Conservation (phyloP, 495 filamentous ascomycete species). For the Talaromyces proteolyticus region DNA sequence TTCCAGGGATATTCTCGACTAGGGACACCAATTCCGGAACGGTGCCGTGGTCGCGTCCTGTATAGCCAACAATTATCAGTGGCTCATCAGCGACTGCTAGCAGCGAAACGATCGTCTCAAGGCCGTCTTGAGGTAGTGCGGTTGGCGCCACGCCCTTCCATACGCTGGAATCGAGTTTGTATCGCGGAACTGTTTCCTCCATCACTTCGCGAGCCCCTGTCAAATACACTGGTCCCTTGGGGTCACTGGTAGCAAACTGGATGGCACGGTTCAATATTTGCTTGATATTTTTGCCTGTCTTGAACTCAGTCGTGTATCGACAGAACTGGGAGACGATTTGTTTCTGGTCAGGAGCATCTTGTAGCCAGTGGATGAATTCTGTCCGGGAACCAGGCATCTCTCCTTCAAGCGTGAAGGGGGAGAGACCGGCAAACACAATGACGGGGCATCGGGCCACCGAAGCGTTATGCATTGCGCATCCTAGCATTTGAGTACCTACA, state of each 20-base stretch:
- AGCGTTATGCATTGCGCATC: slow-evolving; percentile 88
- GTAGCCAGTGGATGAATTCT: slow-evolving; percentile 97
- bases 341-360: slow-evolving; percentile 93
- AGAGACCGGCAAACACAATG: slow-evolving; percentile 85
- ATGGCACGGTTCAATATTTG: slow-evolving; percentile 90
- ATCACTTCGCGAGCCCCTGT: slow-evolving; percentile 81
- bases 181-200: slow-evolving; percentile 86
- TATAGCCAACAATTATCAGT: slow-evolving; percentile 77
- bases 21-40: slow-evolving; percentile 69
- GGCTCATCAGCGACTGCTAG: slow-evolving; percentile 70
- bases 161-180: slow-evolving; percentile 59
- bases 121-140: slow-evolving; percentile 61
- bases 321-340: slow-evolving; percentile 91
- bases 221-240: slow-evolving; percentile 83
- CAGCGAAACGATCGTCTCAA: slow-evolving; percentile 62
- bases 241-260: slow-evolving; percentile 77
- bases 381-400: slow-evolving; percentile 84
- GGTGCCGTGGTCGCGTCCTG: slow-evolving; percentile 66
- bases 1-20: slow-evolving; percentile 68
- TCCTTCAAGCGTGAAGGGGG: slow-evolving; percentile 85
- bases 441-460: slow-evolving; percentile 80
- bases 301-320: slow-evolving; percentile 85
- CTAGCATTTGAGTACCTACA: slow-evolving; percentile 89
- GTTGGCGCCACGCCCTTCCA: slow-evolving; percentile 74
- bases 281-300: slow-evolving; percentile 88